Conservation (phyloP, 139 green algal species). For the Asterochloris sp. region DNA sequence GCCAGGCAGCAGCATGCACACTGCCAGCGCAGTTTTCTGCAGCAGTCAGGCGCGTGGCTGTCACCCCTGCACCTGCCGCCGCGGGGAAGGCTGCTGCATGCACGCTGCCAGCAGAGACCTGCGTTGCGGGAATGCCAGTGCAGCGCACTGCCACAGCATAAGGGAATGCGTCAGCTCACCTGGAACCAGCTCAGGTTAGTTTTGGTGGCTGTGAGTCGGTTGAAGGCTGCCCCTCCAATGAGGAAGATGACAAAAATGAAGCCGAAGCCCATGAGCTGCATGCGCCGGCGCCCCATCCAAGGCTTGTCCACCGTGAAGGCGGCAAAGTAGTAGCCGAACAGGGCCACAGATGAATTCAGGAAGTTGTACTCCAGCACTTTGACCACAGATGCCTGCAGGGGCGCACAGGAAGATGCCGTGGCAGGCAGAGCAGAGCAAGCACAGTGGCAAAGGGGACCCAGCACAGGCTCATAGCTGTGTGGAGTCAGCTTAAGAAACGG, state of each 20-base stretch:
- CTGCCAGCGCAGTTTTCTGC: too few relatives aligned
- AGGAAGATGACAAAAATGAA: conserved; percentile 63
- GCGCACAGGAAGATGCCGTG: neutral
- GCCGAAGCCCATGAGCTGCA: conserved; percentile 51
- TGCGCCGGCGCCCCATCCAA: conserved; percentile 47
- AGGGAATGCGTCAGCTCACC: too few relatives aligned
- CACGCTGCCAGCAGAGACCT: too few relatives aligned
- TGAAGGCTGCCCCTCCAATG: conserved; percentile 45
- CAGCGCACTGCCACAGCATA: too few relatives aligned
- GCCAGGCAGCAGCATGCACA: too few relatives aligned
- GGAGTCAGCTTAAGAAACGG: too few relatives aligned
- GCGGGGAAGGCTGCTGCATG: too few relatives aligned
- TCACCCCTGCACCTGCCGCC: too few relatives aligned
- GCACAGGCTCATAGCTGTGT: too few relatives aligned
- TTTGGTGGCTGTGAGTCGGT: conserved; percentile 21
- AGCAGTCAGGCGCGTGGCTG: too few relatives aligned
- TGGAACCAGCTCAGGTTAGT: neutral
- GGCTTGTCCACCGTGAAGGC: conserved; percentile 60
- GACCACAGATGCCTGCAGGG: conserved; percentile 28
- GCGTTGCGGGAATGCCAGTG: too few relatives aligned
- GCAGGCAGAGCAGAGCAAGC: conserved; percentile 11
- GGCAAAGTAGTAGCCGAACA: conserved; percentile 65
- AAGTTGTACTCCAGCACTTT: conserved; percentile 57
- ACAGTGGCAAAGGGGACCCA: too few relatives aligned
- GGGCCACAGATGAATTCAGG: conserved; percentile 66